Evolutionary conservation across 345 rosid genomes (phyloP).

Genomic region (Euphorbia lathyris): DNA sequence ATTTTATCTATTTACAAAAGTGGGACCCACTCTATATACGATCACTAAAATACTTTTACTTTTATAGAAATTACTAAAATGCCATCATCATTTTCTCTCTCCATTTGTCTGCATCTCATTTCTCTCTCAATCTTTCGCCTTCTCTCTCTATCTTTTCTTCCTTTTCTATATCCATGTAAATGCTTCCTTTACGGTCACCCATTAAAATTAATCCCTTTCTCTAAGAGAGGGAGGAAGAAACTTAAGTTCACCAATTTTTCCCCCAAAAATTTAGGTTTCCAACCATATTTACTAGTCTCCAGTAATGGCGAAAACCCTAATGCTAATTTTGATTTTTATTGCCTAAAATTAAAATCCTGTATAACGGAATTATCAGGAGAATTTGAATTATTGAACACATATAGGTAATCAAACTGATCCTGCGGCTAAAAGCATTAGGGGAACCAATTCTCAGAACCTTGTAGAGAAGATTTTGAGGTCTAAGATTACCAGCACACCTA

Average conservation of each 20-base stretch:
- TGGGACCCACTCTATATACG: too few species aligned
- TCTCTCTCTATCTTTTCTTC: too few species aligned
- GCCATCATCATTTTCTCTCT: too few species aligned
- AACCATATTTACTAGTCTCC: conserved; percentile 39
- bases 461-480: conserved; percentile 77
- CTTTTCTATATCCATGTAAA: conserved; percentile 10
- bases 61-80: too few species aligned
- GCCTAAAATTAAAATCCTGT: too few species aligned
- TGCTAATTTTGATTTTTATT: conserved; percentile 31
- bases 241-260: not conserved
- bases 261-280: conserved; percentile 29
- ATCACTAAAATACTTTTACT: too few species aligned
- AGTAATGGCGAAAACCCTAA: conserved; percentile 22
- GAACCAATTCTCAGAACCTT: conserved; percentile 83
- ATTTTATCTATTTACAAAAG: too few species aligned
- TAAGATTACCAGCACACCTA: conserved; percentile 80
- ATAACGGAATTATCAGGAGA: too few species aligned
- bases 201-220: conserved; percentile 15
- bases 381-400: too few species aligned
- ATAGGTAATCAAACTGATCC: conserved; percentile 88
- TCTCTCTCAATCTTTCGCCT: too few species aligned
- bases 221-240: conserved; percentile 20
- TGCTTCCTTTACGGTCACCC: not conserved
- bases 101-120: too few species aligned
- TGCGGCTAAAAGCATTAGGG: conserved; percentile 76